These are phyloP conservation scores for Aspergillus nanangensis DNA, from an alignment of 495 filamentous ascomycete species.

Conservation along the genomic window DNA sequence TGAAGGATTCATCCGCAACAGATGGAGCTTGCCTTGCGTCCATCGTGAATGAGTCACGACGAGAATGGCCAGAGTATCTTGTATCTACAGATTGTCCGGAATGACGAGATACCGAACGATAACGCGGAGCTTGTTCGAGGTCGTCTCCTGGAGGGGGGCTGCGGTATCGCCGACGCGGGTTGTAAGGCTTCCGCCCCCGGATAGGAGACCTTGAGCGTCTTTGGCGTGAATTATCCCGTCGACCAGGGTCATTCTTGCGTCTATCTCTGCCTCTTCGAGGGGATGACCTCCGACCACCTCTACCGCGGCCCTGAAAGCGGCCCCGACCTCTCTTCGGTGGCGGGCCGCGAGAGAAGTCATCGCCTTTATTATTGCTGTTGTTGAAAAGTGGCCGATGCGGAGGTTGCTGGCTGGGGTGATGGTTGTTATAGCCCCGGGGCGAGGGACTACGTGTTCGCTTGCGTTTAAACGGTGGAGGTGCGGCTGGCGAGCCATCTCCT, in stretches of 20 bases:
- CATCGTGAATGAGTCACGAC: slow-evolving; percentile 24
- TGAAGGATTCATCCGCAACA: slow-evolving; percentile 16
- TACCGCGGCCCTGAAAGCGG: slow-evolving; percentile 30
- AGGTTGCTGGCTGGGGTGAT: slow-evolving; percentile 17
- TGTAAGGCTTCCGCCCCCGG: slow-evolving; percentile 22
- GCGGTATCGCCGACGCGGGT: slow-evolving; percentile 25
- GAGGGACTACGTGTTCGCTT: slow-evolving; percentile 47
- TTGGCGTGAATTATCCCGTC: slow-evolving; percentile 16
- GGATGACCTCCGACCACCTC: slow-evolving; percentile 26
- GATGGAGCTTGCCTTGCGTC: slow-evolving; percentile 26
- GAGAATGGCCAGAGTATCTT: slow-evolving; percentile 26
- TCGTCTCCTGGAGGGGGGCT: slow-evolving; percentile 25
- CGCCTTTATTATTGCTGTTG: slow-evolving; percentile 23
- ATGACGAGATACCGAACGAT: slow-evolving; percentile 32
- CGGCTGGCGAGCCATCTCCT: slow-evolving; percentile 31
- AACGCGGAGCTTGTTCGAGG: slow-evolving; percentile 24
- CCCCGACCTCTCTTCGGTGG: slow-evolving; percentile 25
- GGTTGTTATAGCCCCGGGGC: slow-evolving; percentile 17
- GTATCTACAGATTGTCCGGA: slow-evolving; percentile 30
- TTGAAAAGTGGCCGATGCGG: slow-evolving; percentile 18
- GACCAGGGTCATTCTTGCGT: slow-evolving; percentile 27
- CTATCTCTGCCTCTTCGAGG: slow-evolving; percentile 34
- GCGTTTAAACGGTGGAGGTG: slow-evolving; percentile 31
- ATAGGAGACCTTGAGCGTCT: slow-evolving; percentile 29
- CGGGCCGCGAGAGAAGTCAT: slow-evolving; percentile 29